Base-by-base conservation (phyloP, 805 yeast genomes). In the Naumovozyma baii region DNA sequence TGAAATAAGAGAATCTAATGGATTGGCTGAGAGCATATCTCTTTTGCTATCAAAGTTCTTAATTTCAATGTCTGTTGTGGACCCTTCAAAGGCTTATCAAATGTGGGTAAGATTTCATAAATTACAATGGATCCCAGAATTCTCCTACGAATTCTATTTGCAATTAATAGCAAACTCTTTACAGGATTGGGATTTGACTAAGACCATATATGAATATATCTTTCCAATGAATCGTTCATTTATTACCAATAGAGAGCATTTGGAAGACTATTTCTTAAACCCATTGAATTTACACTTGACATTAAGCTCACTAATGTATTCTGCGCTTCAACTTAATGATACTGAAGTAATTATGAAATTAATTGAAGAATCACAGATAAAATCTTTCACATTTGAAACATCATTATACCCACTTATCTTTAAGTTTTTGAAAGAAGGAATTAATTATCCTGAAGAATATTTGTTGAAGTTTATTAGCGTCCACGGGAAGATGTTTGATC, bases 21-120 rank as follows among this genome's bases (percentile, higher is more conserved):
- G 64, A 12, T 51, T 54, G 15, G 55, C 56, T 19, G 34, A 53
- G 7, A 62, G 64, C 39, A 60, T 74, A 17, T 62, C 71, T 1
- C 37, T 56, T 33, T 51, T 76, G 8, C 48, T 75, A 26, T 67
- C 78, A 2, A 57, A 64, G 10, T 76, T 70, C 45, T 45, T 75
- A 18, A 48, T 61, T 5, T 55, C 70, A 9, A 49, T 66, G 17
- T 57, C 68, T 2, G 58, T 64, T 42, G 39, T 59, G 10, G 61
- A 65, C 38, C 48, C 55, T 15, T 32, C 47, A 14, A 64, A 57
- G 42, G 59, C 70, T 7, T 51, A 63, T 43, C 55, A 60, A 34
- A 50, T 67, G 19, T 63, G 66, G 65, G 37, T 50, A 3, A 62
- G 60, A 31, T 64, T 63, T 44, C 61, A 58, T 41, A 58, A 59